Evolutionary conservation across 2,329 filamentous ascomycete genomes (phyloP), one percentile per base, ranked within the genome.

Genomic region (Neofusicoccum cordaticola): DNA sequence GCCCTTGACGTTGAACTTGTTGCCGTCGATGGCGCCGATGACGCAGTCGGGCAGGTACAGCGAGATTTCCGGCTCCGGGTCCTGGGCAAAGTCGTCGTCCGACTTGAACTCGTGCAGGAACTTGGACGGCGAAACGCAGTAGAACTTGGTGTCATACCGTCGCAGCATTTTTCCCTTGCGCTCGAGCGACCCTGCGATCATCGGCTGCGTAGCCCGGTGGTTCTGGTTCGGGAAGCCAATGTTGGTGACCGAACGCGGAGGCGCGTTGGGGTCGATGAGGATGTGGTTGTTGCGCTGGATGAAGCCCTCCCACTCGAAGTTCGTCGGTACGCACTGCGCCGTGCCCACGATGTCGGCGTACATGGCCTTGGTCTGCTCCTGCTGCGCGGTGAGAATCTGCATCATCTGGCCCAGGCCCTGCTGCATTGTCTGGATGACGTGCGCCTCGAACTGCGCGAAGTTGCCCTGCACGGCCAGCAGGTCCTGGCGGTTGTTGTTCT

Each of bases 81-180:
- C 92, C 71, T 86, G 83, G 65, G 80, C 80, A 73, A 86, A 84
- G 71, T 88, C 85, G 72, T 98, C 94, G 74, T 91, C 90, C 73
- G 96, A 93, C 80, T 96, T 96, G 84, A 96, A 99, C 78, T 97
- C 93, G 80, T 99, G 95, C 65, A 99, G 81, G 80, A 90, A 99
- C 73, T 91, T 92, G 65, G 91, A 86, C 0, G 92, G 90, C 0
- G 93, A 96, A 53, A 98, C 87, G 64, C 95, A 94, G 74, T 97
- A 99, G 83, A 96, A 97, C 64, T 86, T 87, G 0, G 90, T 86
- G 68, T 87, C 88, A 78, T 91, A 95, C 79, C 90, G 84, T 71
- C 92, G 86, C 79, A 96, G 89, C 77, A 96, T 90, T 71, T 93
- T 90, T 67, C 90, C 92, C 81, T 97, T 98, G 74, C 92, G 90